phyloP scores from a whole-genome alignment of 2,329 filamentous ascomycete genomes.

The Fusarium anguioides region DNA sequence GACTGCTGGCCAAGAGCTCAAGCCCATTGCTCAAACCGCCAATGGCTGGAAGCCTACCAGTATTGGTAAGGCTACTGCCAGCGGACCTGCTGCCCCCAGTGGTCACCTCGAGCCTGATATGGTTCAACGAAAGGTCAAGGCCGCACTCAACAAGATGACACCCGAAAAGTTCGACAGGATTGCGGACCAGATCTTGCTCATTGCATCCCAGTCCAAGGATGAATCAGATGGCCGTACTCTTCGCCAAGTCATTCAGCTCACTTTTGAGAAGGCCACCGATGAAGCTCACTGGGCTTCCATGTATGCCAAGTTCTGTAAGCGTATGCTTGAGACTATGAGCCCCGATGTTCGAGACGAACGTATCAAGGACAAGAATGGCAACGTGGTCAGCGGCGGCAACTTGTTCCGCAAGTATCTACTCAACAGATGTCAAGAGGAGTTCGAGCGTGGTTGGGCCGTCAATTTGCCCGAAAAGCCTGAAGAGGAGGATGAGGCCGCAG shows the following conservation, averaged over 20 bases:
- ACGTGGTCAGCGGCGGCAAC: constrained; percentile 89
- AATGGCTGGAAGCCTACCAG: constrained; percentile 91
- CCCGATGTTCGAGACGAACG: constrained; percentile 94
- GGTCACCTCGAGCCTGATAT: constrained; percentile 85
- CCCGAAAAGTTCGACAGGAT: constrained; percentile 99
- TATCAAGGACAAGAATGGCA: constrained; percentile 89
- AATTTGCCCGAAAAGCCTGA: constrained; percentile 78
- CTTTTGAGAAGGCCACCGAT: constrained; percentile 98
- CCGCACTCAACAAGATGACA: constrained; percentile 99
- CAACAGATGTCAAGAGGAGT: constrained; percentile 98
- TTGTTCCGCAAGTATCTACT: constrained; percentile 98
- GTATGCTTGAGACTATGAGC: constrained; percentile 96
- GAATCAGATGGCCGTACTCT: constrained; percentile 94
- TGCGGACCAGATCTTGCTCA: constrained; percentile 89
- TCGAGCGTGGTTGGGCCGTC: constrained; percentile 96
- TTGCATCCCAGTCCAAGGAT: constrained; percentile 94
- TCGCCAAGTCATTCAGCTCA: constrained; percentile 97
- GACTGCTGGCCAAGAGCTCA: constrained; percentile 83
- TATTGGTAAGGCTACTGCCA: constrained; percentile 59
- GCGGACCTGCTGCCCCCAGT: constrained; percentile 56
- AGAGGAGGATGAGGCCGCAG: constrained; percentile 67
- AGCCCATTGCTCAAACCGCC: constrained; percentile 78
- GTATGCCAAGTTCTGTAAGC: constrained; percentile 98
- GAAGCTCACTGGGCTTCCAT: constrained; percentile 98
- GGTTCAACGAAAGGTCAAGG: constrained; percentile 99